Conservation (phyloP, 257 asterid genomes). For the Asclepias syriaca region DNA sequence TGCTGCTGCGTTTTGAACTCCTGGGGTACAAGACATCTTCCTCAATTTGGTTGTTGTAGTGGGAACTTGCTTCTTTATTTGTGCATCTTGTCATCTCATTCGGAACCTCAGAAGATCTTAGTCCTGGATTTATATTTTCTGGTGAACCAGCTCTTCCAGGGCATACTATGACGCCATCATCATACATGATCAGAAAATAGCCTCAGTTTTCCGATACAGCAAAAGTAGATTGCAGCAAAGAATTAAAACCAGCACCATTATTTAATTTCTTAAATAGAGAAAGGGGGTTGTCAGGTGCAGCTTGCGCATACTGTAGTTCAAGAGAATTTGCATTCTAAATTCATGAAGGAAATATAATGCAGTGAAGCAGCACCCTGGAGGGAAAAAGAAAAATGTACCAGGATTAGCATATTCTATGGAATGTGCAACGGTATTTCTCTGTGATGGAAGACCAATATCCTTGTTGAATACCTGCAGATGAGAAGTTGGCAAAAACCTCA, state of each 20-base stretch:
- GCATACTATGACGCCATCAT: slow-evolving; percentile 18
- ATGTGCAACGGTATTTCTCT: slow-evolving; percentile 20
- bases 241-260: not conserved
- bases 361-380: not conserved
- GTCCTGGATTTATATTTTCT: slow-evolving; percentile 23
- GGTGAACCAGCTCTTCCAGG: slow-evolving; percentile 25
- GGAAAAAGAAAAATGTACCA: slow-evolving; percentile 12
- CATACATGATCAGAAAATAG: slow-evolving; percentile 8
- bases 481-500: slow-evolving; percentile 17
- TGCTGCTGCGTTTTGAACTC: slow-evolving; percentile 26
- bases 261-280: not conserved
- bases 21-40: slow-evolving; percentile 25
- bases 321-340: not conserved
- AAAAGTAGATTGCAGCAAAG: not conserved
- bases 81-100: slow-evolving; percentile 21
- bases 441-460: slow-evolving; percentile 32
- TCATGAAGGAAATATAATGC: slow-evolving; percentile 1
- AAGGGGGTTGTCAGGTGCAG: not conserved
- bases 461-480: slow-evolving; percentile 58
- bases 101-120: slow-evolving; percentile 18
- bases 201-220: not conserved
- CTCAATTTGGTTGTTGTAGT: slow-evolving; percentile 19
- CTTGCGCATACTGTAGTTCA: not conserved
- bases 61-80: slow-evolving; percentile 24
- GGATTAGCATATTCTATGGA: slow-evolving; percentile 42